Evolutionary conservation across 2,329 filamentous ascomycete species (phyloP).

Genomic region (Cladosporium colombiae): DNA sequence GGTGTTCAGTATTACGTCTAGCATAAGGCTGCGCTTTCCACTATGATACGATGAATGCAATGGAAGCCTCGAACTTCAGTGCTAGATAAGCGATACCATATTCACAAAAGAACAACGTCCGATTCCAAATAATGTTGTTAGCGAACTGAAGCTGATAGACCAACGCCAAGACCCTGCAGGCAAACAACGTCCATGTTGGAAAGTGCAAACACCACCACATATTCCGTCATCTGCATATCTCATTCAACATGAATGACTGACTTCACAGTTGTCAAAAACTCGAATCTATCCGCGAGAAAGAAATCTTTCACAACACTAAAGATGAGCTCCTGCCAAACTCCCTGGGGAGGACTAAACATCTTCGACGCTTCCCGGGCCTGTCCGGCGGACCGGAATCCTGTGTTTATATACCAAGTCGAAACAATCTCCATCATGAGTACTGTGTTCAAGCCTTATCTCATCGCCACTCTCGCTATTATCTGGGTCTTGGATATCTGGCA

Average conservation of each 20-base stretch:
- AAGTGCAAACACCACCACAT: neutral
- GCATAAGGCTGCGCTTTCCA: neutral
- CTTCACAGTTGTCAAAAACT: neutral
- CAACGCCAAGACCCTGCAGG: neutral
- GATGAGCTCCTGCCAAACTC: neutral
- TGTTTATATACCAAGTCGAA: neutral
- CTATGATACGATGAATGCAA: neutral
- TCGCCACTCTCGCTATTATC: neutral
- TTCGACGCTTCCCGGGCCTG: neutral
- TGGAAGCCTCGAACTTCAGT: neutral
- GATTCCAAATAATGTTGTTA: neutral
- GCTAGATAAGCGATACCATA: neutral
- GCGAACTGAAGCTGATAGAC: neutral
- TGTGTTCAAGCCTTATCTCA: neutral
- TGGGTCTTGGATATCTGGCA: constrained; percentile 1
- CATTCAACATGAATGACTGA: neutral
- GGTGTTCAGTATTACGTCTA: neutral
- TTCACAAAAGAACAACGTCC: neutral
- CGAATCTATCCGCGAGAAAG: neutral
- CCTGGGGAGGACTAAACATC: neutral
- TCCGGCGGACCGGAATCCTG: neutral
- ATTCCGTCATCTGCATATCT: neutral
- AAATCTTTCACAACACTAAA: neutral
- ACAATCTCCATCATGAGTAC: neutral
- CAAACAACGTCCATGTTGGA: neutral